A percentile compares a stretch with the other conserved stretches of the same genome.
Evolutionary conservation across 1,284 basidiomycete species (phyloP).

Genomic region (Exsudoporus floridanus): DNA sequence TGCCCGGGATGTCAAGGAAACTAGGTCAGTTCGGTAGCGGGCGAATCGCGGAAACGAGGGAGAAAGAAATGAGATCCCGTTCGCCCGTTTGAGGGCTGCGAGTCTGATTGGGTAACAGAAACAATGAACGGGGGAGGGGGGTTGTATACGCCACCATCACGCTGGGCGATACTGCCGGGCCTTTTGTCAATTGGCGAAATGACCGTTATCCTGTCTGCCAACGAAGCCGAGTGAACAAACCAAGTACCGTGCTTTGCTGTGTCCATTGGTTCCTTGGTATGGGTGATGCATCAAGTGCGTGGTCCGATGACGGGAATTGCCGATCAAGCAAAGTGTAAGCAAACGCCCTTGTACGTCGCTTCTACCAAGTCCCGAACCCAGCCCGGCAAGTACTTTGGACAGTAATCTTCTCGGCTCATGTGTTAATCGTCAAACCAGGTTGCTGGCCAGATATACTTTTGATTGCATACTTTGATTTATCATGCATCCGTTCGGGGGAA

Average conservation of each 20-base stretch:
- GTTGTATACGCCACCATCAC: not conserved
- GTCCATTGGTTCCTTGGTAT: too few relatives aligned
- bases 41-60: slow-evolving; percentile 1
- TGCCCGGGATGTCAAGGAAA: not conserved
- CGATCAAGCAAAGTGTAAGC: slow-evolving; percentile 8
- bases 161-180: not conserved
- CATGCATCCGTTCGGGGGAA: slow-evolving; percentile 69
- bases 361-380: not conserved
- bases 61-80: not conserved
- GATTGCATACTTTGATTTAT: slow-evolving; percentile 5
- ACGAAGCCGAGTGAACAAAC: not conserved
- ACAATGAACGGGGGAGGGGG: not conserved
- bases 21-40: not conserved
- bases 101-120: not conserved
- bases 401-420: not conserved
- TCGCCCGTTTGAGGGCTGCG: too few relatives aligned
- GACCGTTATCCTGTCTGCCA: not conserved
- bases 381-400: slow-evolving; percentile 15
- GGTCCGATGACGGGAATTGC: slow-evolving; percentile 19
- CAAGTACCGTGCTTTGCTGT: not conserved
- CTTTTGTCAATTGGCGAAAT: not conserved
- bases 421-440: slow-evolving; percentile 7
- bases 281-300: not conserved
- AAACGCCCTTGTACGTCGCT: slow-evolving; percentile 1
- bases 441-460: slow-evolving; percentile 1